phyloP scores from a whole-genome alignment of 371 early-diverging fungal species.

The Mycotypha africana region DNA sequence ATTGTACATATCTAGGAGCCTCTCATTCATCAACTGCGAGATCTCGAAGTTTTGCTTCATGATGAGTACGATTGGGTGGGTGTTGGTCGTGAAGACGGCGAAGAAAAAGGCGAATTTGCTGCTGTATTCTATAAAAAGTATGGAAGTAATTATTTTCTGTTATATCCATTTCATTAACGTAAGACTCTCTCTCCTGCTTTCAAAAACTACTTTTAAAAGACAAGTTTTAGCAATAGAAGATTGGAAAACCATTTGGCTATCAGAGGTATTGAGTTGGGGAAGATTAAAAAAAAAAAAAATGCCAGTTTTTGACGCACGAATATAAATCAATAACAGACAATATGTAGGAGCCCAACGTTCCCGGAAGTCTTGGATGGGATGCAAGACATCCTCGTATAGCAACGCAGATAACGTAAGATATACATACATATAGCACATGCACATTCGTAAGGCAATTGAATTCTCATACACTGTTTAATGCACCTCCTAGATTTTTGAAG shows the following conservation, averaged over 20 bases:
- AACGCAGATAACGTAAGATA: conserved; percentile 31
- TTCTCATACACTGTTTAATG: too few species aligned
- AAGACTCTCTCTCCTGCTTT: too few species aligned
- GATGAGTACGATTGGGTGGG: conserved; percentile 49
- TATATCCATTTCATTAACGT: too few species aligned
- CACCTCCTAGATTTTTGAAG: conserved; percentile 24
- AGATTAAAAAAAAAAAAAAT: too few species aligned
- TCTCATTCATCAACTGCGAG: conserved; percentile 37
- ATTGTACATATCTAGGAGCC: too few species aligned
- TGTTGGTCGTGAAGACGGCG: conserved; percentile 43
- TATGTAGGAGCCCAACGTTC: conserved; percentile 26
- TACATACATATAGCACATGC: too few species aligned
- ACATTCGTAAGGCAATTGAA: too few species aligned
- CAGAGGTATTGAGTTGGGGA: conserved; percentile 20
- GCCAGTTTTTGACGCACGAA: too few species aligned
- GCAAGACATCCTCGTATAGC: conserved; percentile 34
- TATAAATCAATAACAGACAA: too few species aligned
- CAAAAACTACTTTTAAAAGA: conserved; percentile 13
- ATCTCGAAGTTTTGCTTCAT: conserved; percentile 34
- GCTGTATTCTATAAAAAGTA: conserved; percentile 44
- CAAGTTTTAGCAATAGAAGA: conserved; percentile 18
- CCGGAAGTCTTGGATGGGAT: conserved; percentile 38
- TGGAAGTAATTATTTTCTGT: too few species aligned
- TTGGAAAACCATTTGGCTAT: conserved; percentile 39
- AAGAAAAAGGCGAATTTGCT: conserved; percentile 36